Conservation (phyloP, 495 filamentous ascomycete genomes). For the Viridothelium virens region DNA sequence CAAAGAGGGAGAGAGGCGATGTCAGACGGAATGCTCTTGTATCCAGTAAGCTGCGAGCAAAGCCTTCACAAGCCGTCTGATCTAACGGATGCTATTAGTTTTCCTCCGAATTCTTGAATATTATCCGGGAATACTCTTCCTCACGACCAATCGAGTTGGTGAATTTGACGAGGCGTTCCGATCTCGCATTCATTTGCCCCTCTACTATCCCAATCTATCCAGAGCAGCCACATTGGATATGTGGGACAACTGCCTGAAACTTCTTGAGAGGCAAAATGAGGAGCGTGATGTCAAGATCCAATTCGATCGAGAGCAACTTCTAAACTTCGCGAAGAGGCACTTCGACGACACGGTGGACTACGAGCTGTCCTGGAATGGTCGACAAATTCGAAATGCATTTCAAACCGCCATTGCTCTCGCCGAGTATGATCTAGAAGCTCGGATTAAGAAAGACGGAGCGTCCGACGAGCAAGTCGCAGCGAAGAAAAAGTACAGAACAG, state of each 20-base stretch:
- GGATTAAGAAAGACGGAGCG: too few relatives aligned
- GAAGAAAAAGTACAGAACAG: too few relatives aligned
- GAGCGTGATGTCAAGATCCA: background rate
- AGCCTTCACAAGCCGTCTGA: background rate
- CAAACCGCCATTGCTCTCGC: constrained; percentile 24
- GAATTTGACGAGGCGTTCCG: constrained; percentile 41
- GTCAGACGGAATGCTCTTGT: constrained; percentile 38
- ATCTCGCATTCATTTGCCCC: constrained; percentile 39
- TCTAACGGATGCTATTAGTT: constrained; percentile 31
- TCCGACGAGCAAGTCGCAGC: too few relatives aligned
- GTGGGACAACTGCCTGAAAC: background rate
- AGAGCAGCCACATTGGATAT: background rate
- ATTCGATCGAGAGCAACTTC: background rate
- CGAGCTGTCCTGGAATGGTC: background rate
- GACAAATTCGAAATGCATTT: constrained; percentile 25
- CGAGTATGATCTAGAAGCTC: too few relatives aligned
- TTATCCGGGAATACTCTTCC: constrained; percentile 50
- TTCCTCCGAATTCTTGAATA: constrained; percentile 53
- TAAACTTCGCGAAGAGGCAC: background rate
- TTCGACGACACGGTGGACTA: background rate
- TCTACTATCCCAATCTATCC: constrained; percentile 34
- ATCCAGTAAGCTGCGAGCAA: constrained; percentile 13
- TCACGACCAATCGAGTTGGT: constrained; percentile 50
- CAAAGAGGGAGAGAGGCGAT: constrained; percentile 32
- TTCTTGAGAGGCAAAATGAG: background rate